These are phyloP conservation scores for Penicillium occitanis DNA, from an alignment of 2,329 filamentous ascomycete genomes.

Conservation along the genomic window DNA sequence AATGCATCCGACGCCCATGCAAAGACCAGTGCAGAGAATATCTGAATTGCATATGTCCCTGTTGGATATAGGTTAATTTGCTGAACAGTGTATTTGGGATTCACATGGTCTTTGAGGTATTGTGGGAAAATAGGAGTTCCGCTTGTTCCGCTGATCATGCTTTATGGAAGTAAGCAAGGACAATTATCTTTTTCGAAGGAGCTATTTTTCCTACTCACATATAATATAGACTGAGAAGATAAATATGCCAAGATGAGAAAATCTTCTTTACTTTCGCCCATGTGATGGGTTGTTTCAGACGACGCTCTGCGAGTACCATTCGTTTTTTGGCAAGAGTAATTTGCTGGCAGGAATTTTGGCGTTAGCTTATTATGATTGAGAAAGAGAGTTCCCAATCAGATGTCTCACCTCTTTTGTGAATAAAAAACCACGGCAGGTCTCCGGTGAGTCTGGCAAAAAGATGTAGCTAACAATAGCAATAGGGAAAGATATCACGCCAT, in stretches of 20 bases:
- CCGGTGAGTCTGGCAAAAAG: too few species aligned
- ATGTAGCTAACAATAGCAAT: too few species aligned
- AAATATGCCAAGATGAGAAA: slow-evolving; percentile 35
- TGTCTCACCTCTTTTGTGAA: too few species aligned
- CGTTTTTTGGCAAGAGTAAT: slow-evolving; percentile 48
- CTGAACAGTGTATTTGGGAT: not conserved
- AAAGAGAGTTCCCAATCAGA: too few species aligned
- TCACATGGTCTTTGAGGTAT: slow-evolving; percentile 6
- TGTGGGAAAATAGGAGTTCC: slow-evolving; percentile 10
- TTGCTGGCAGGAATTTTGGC: slow-evolving; percentile 29
- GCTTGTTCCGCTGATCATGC: slow-evolving; percentile 11
- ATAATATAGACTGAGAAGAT: slow-evolving; percentile 10
- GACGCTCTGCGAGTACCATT: slow-evolving; percentile 53
- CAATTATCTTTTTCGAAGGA: not conserved
- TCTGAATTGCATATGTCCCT: too few species aligned
- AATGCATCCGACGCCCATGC: too few species aligned
- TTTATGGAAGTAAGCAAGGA: slow-evolving; percentile 6
- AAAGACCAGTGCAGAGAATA: too few species aligned
- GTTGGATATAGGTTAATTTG: too few species aligned
- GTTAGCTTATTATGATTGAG: too few species aligned
- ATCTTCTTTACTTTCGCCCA: slow-evolving; percentile 59
- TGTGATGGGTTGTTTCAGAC: slow-evolving; percentile 48
- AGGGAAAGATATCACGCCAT: too few species aligned
- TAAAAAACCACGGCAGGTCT: too few species aligned
- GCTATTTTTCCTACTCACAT: slow-evolving; percentile 1